Conservation (phyloP, 2,329 filamentous ascomycete species). For the Drechslerella dactyloides region DNA sequence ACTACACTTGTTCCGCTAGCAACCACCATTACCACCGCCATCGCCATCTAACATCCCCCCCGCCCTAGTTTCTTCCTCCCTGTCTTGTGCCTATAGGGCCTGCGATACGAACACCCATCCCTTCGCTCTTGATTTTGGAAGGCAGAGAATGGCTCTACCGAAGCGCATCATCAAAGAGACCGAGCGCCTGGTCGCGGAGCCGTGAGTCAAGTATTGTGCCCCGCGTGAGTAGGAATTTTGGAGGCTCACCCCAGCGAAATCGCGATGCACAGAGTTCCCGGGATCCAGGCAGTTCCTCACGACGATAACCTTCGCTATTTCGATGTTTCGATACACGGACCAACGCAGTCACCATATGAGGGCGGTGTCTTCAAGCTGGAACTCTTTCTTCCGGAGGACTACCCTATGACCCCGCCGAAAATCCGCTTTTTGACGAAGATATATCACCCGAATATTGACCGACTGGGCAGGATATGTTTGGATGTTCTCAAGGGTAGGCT, state of each 20-base stretch:
- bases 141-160: constrained; percentile 71
- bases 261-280: constrained; percentile 74
- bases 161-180: constrained; percentile 99
- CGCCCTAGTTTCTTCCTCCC: constrained; percentile 11
- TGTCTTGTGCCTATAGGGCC: no score
- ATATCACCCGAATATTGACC: constrained; percentile 98
- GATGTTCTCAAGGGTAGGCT: constrained; percentile 91
- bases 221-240: constrained; percentile 25
- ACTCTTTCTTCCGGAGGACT: constrained; percentile 96
- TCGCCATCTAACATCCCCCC: not conserved
- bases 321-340: constrained; percentile 94
- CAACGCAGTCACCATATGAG: constrained; percentile 60
- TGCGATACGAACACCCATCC: not conserved
- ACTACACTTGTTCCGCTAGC: constrained; percentile 19
- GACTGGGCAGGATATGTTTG: constrained; percentile 93
- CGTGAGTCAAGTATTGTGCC: constrained; percentile 66
- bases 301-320: constrained; percentile 98
- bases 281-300: constrained; percentile 93
- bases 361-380: constrained; percentile 94
- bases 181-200: constrained; percentile 93
- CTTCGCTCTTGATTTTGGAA: constrained; percentile 4
- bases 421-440: constrained; percentile 99
- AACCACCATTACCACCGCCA: not conserved
- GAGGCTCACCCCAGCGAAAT: constrained; percentile 21
- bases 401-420: constrained; percentile 98